These are phyloP conservation scores for Agaricus sinodeliciosus DNA, from an alignment of 768 basidiomycete genomes.

Conservation along the genomic window DNA sequence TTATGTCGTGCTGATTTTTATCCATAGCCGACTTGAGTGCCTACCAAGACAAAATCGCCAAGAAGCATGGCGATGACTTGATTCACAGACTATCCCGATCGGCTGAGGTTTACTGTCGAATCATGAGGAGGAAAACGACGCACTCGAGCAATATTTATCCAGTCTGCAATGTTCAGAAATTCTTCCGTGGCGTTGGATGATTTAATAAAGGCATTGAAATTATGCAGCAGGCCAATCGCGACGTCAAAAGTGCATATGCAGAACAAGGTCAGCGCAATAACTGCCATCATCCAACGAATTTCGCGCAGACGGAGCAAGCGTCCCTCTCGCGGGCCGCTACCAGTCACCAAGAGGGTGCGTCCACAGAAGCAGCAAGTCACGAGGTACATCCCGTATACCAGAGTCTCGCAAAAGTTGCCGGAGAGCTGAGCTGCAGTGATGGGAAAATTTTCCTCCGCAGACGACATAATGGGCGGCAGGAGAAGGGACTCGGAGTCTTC, in stretches of 20 bases:
- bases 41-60: conserved; percentile 9
- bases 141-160: conserved; percentile 7
- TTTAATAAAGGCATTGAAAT: conserved; percentile 1
- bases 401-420: conserved; percentile 3
- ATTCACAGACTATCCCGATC: conserved; percentile 1
- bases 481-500: too few relatives aligned
- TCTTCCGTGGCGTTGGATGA: neutral
- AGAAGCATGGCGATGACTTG: conserved; percentile 1
- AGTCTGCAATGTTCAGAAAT: neutral
- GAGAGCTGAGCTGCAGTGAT: conserved; percentile 7
- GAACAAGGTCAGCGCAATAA: neutral
- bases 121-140: neutral
- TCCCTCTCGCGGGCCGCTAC: neutral
- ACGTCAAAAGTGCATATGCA: conserved; percentile 3
- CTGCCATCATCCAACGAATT: conserved; percentile 4
- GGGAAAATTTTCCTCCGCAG: neutral
- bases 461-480: neutral
- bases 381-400: conserved; percentile 6
- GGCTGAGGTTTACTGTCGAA: too few relatives aligned
- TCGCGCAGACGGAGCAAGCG: neutral
- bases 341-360: neutral
- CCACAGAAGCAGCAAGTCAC: neutral
- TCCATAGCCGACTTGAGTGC: neutral
- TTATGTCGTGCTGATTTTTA: neutral
- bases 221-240: conserved; percentile 7